Percentiles rank a stretch among this genome's conserved stretches.
Evolutionary conservation across 2,329 filamentous ascomycete species (phyloP).

Genomic region (Cercospora sesami): DNA sequence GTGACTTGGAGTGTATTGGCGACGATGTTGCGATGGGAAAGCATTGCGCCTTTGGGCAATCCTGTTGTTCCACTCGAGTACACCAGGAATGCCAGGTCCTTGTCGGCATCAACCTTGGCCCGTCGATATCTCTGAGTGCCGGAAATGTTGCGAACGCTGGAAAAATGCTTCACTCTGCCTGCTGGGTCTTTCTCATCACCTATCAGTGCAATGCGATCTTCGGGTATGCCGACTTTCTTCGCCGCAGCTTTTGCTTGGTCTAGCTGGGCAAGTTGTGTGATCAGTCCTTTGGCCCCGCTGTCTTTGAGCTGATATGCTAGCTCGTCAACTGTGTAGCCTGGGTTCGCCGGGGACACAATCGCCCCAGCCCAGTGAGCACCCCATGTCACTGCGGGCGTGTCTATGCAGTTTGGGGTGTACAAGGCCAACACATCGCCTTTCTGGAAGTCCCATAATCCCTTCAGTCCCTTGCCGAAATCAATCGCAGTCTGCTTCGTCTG

Average conservation of each 20-base stretch:
- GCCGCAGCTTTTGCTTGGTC: conserved; percentile 51
- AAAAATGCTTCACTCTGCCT: conserved; percentile 69
- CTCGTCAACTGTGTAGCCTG: conserved; percentile 79
- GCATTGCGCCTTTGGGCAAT: conserved; percentile 72
- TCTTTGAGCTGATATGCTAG: conserved; percentile 81
- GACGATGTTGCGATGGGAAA: conserved; percentile 80
- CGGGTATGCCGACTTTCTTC: conserved; percentile 60
- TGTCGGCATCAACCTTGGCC: conserved; percentile 64
- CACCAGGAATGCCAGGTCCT: conserved; percentile 79
- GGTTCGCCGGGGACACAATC: conserved; percentile 80
- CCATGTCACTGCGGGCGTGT: conserved; percentile 75
- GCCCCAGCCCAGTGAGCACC: conserved; percentile 82
- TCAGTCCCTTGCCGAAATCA: conserved; percentile 78
- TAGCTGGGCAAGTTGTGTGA: conserved; percentile 70
- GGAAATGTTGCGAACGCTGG: conserved; percentile 64
- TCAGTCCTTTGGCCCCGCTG: conserved; percentile 69
- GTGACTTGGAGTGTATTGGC: conserved; percentile 60
- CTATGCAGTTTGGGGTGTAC: conserved; percentile 82
- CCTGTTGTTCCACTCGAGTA: conserved; percentile 91
- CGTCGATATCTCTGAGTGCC: conserved; percentile 60
- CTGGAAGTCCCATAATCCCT: conserved; percentile 71
- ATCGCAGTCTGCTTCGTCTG: conserved; percentile 65
- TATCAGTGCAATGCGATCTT: conserved; percentile 72
- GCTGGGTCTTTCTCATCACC: conserved; percentile 66
- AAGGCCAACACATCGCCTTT: conserved; percentile 80